Base-by-base conservation (phyloP, 108 stramenopile species). In the Mediolabrus comicus region DNA sequence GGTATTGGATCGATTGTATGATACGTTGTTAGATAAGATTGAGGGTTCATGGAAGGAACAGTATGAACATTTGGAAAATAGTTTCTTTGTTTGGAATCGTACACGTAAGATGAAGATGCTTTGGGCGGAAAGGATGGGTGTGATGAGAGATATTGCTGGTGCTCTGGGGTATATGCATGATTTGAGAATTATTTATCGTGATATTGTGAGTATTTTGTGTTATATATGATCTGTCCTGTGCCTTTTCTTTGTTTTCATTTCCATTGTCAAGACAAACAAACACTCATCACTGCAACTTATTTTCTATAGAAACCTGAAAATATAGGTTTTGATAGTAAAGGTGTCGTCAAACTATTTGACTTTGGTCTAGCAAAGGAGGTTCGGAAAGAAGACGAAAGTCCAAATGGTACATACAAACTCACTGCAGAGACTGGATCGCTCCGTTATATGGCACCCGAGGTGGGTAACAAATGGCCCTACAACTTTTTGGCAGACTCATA, bases 401-500 rank as follows among this genome's bases (percentile, higher is more conserved):
- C 56, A 12, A 73, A 73, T 19, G 89, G 83, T 26, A 74, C 83
- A 55, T 94, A 89, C 73, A 82, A 86, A 53, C 73, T 94, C 10
- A 88, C 92, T 12, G 86, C 87, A n/a, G 80, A 85, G 58, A 90
- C 90, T 24, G 92, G 92, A 16, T 85, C 84, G n/a, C 69, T 86
- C 16, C 85, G 92, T 38, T 94, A 77, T 53, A 77, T 77, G 76
- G 76, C 76, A 30, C 72, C 76, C 5, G 76, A 77, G 58, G 76
- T 77, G 16, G 76, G 66, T 4, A 64, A 84, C 34, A 74, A 74
- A 39, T 80, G 83, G 57, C 90, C 90, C 1, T 94, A 94, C 80
- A 87, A 87, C 66, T 74, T 85, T 17, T 66, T 74, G 32, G 92
- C 84, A 3, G 92, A 93, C 38, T 84, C 86, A 2, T 91, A 85